phyloP scores from a whole-genome alignment of 176 grass and related monocot genomes.

The Ampelocalamus luodianensis region DNA sequence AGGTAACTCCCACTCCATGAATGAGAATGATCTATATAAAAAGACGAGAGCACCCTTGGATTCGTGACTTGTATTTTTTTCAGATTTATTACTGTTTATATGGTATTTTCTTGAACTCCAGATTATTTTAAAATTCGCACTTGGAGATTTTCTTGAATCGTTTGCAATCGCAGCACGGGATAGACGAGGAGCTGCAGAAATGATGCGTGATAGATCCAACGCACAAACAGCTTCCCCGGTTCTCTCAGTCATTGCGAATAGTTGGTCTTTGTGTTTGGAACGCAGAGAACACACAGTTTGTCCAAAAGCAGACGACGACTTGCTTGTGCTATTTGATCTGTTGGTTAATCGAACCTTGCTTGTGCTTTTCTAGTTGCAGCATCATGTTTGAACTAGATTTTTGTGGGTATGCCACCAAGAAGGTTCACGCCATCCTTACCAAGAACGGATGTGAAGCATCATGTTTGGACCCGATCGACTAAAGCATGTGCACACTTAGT shows the following conservation, averaged over 20 bases:
- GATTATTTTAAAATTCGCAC: background rate
- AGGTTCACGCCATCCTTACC: constrained; percentile 63
- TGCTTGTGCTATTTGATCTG: background rate
- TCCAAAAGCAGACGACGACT: too few relatives aligned
- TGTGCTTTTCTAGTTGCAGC: constrained; percentile 40
- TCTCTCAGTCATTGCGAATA: too few relatives aligned
- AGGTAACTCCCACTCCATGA: too few relatives aligned
- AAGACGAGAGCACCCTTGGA: too few relatives aligned
- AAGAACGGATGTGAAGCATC: constrained; percentile 26
- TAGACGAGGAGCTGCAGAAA: background rate
- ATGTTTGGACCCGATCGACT: constrained; percentile 44
- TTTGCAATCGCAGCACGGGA: background rate
- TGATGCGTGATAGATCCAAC: background rate
- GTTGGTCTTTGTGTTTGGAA: background rate
- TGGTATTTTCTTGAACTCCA: background rate
- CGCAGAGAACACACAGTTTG: too few relatives aligned
- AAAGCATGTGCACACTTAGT: constrained; percentile 61
- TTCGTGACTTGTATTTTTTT: too few relatives aligned
- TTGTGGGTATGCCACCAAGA: constrained; percentile 64
- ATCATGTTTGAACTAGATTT: constrained; percentile 81
- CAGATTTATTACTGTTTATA: too few relatives aligned
- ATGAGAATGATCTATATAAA: too few relatives aligned
- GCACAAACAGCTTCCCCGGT: background rate
- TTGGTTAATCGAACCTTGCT: background rate
- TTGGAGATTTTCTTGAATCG: background rate